Conservation (phyloP, 176 grass and related monocot genomes). For the Triticum dicoccoides region DNA sequence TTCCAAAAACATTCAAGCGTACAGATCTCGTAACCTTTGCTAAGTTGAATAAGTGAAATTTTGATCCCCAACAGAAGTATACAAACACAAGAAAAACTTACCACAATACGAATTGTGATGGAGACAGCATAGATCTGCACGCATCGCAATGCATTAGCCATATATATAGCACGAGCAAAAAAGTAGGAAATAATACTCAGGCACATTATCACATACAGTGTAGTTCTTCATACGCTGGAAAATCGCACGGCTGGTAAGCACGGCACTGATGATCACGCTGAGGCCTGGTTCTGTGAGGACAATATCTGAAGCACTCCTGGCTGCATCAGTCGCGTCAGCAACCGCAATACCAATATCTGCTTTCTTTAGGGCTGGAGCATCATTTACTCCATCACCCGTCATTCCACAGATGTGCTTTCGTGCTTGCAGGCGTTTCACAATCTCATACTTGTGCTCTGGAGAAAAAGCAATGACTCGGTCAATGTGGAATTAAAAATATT, state of each 20-base stretch:
- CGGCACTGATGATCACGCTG: conserved; percentile 81
- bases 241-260: conserved; percentile 78
- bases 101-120: conserved; percentile 79
- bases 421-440: conserved; percentile 77
- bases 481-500: not conserved
- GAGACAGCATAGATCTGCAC: conserved; percentile 80
- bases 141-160: conserved; percentile 17
- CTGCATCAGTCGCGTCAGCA: conserved; percentile 81
- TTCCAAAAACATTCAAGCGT: too few relatives aligned
- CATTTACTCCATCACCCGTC: conserved; percentile 87
- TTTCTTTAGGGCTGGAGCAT: conserved; percentile 82
- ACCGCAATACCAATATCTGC: conserved; percentile 88
- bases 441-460: conserved; percentile 85
- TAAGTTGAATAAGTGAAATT: too few relatives aligned
- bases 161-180: conserved; percentile 1
- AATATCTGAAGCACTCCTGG: conserved; percentile 84
- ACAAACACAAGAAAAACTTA: conserved; percentile 32
- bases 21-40: too few relatives aligned
- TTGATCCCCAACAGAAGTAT: not conserved
- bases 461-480: not conserved
- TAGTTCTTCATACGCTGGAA: conserved; percentile 93
- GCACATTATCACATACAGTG: conserved; percentile 36
- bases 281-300: conserved; percentile 78
- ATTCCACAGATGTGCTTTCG: conserved; percentile 85
- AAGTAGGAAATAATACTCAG: not conserved